A percentile compares a stretch with the other conserved stretches of the same genome.
Evolutionary conservation across 257 asterid species (phyloP).

Genomic region (Nicotiana tomentosiformis): DNA sequence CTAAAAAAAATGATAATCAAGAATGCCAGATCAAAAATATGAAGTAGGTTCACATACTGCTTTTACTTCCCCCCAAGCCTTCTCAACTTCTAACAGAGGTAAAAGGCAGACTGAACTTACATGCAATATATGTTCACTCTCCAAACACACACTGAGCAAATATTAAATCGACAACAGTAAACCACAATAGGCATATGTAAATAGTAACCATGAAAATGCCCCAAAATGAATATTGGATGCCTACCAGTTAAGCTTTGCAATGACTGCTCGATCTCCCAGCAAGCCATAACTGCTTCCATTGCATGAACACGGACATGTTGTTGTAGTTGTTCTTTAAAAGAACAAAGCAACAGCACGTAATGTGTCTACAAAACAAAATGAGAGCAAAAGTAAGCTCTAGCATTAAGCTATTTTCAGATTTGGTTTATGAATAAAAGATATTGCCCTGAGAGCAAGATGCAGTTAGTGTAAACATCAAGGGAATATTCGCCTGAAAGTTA

Average conservation of each 20-base stretch:
- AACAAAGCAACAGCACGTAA: slow-evolving; percentile 56
- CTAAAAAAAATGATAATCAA: neutral
- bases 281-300: slow-evolving; percentile 71
- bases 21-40: neutral
- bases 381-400: neutral
- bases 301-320: slow-evolving; percentile 71
- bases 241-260: slow-evolving; percentile 62
- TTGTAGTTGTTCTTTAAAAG: slow-evolving; percentile 63
- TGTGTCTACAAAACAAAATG: slow-evolving; percentile 37
- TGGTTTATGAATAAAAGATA: neutral
- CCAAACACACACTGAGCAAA: neutral
- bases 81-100: neutral
- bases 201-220: neutral
- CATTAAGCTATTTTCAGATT: neutral
- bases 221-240: neutral
- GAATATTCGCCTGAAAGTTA: neutral
- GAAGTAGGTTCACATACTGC: neutral
- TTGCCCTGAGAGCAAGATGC: neutral
- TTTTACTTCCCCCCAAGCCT: neutral
- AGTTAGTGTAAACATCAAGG: neutral
- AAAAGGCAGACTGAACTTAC: neutral
- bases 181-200: neutral
- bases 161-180: neutral
- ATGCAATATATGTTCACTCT: neutral
- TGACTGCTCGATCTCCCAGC: slow-evolving; percentile 72